Evolutionary conservation across 495 filamentous ascomycete genomes (phyloP), one percentile per base, ranked within the genome.

Genomic region (Chaetomium cochliodes): DNA sequence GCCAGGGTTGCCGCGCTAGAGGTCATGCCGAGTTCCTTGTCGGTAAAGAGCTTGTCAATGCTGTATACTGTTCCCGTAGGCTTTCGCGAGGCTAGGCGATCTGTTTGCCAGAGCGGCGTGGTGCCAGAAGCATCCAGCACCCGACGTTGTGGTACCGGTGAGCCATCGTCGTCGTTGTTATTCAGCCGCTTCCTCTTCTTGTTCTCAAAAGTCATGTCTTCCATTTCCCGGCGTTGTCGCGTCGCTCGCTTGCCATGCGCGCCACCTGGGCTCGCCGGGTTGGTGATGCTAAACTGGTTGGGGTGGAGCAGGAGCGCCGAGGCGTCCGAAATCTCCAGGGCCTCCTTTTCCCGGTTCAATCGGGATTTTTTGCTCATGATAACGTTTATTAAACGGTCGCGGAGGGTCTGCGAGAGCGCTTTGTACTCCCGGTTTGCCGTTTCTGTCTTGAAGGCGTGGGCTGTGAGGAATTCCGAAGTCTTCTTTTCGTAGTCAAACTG

Each of bases 281-380:
- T 90, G 67, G 86, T 87, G 64, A 96, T 86, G 74, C 88, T 90
- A 76, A 92, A 97, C 72, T 98, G 94, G 67, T 89, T 93, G 16
- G 96, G 93, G 69, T 98, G 92, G 8, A 96, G 84, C 37, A 97
- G 86, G 6, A 96, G 84, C 15, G 94, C 91, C 67, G 90, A 96
- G 63, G 86, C 88, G 69, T 98, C 96, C 16, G 88, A 85, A 42
- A 97, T 90, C 66, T 98, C 94, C 42, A 96, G 68, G 77, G 78
- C 78, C 66, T 98, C 96, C 72, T 96, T 97, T 68, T 98, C 94
- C 64, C 89, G 88, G 70, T 88, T 85, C 46, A 98, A 79, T 50
- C 89, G 84, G 57, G 84, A 82, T 58, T 90, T 90, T 71, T 93
- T 93, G 39, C 85, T 81, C 16, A 84, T 87, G 57, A 98, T 85